Percentiles rank a stretch among this genome's conserved stretches.
Evolutionary conservation across 257 asterid species (phyloP).

Genomic region (Thymus mandschuricus): DNA sequence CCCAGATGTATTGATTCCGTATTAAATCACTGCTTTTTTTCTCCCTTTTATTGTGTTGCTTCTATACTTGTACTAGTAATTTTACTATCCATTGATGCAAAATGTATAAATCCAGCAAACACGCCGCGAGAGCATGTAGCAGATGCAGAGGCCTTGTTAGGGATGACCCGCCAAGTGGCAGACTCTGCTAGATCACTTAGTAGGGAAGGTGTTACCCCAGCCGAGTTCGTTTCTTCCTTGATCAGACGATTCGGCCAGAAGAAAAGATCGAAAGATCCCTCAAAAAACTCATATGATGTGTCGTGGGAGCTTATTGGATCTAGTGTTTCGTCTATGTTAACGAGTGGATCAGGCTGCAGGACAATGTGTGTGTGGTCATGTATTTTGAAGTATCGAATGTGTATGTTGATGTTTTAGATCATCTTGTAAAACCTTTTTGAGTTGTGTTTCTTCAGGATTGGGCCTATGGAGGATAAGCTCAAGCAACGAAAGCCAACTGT

Average conservation of each 20-base stretch:
- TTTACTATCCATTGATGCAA: no score
- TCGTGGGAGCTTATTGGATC: conserved; percentile 46
- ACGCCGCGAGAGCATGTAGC: conserved; percentile 69
- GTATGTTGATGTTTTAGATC: neutral
- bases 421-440: neutral
- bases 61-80: no score
- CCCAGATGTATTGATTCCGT: neutral
- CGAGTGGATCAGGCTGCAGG: conserved; percentile 37
- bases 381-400: neutral
- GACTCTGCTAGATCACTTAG: conserved; percentile 44
- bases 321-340: conserved; percentile 39
- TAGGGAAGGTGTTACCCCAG: conserved; percentile 39
- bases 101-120: conserved; percentile 36
- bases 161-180: conserved; percentile 43
- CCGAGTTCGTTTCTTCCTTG: conserved; percentile 49
- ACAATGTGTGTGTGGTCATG: conserved; percentile 47
- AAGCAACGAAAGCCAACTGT: conserved; percentile 34
- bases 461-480: conserved; percentile 44
- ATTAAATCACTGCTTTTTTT: no score
- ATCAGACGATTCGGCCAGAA: conserved; percentile 34
- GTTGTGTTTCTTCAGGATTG: conserved; percentile 41
- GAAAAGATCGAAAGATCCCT: neutral
- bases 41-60: no score
- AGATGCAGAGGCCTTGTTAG: conserved; percentile 64
- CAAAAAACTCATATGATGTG: conserved; percentile 8